Percentiles rank a stretch among this genome's conserved stretches.
phyloP scores from a whole-genome alignment of 495 filamentous ascomycete species.

The Penicillium paradoxum region DNA sequence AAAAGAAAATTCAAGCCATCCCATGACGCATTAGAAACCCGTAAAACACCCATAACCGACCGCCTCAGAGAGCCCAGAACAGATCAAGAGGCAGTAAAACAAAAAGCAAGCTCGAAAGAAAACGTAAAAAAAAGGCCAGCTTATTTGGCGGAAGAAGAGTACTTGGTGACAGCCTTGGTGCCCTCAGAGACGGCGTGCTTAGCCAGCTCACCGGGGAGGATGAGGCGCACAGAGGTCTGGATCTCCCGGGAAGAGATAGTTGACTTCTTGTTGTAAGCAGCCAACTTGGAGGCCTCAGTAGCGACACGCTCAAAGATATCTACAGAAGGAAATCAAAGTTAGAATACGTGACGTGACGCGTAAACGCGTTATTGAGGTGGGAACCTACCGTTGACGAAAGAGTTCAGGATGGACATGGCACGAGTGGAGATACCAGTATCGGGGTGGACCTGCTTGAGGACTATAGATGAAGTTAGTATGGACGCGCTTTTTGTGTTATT shows the following conservation, averaged over 20 bases:
- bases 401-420: slow-evolving; percentile 99
- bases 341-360: slow-evolving; percentile 5
- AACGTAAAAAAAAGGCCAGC: slow-evolving; percentile 39
- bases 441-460: slow-evolving; percentile 99
- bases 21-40: slow-evolving; percentile 87
- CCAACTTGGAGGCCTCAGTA: slow-evolving; percentile 97
- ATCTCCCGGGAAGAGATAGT: slow-evolving; percentile 99
- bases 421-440: slow-evolving; percentile 99
- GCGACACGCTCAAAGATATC: slow-evolving; percentile 99
- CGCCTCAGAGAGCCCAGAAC: slow-evolving; percentile 58
- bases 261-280: slow-evolving; percentile 99
- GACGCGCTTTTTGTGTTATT: slow-evolving; percentile 27
- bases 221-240: slow-evolving; percentile 96
- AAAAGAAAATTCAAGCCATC: slow-evolving; percentile 65
- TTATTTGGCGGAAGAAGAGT: slow-evolving; percentile 99
- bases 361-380: background rate
- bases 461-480: slow-evolving; percentile 43
- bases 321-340: slow-evolving; percentile 38
- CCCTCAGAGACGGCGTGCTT: slow-evolving; percentile 99
- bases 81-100: slow-evolving; percentile 51
- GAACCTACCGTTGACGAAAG: slow-evolving; percentile 93
- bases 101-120: slow-evolving; percentile 45
- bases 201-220: slow-evolving; percentile 95
- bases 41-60: slow-evolving; percentile 59
- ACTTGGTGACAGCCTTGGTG: slow-evolving; percentile 99